Percentiles rank a stretch among this genome's conserved stretches.
Conservation (phyloP, 345 rosid species). For the Camelina hispida region DNA sequence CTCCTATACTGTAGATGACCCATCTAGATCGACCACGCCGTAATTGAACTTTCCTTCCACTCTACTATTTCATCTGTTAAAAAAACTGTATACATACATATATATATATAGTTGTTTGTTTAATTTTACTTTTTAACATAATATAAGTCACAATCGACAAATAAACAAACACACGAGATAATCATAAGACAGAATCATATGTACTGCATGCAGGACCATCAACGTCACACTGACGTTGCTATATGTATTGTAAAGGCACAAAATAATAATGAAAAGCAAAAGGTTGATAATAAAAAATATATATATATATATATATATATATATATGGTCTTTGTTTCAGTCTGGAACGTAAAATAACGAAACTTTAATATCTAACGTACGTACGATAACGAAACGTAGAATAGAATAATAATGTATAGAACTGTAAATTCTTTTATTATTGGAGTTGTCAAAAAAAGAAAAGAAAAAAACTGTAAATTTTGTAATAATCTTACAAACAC, state of each 20-base stretch:
- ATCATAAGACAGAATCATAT: conserved; percentile 14
- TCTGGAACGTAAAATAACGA: neutral
- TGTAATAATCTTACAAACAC: conserved; percentile 26
- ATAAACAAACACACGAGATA: neutral
- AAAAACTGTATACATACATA: no score
- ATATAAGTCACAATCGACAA: conserved; percentile 19
- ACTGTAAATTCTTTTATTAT: no score
- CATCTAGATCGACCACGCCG: neutral
- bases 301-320: no score
- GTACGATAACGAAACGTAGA: conserved; percentile 10
- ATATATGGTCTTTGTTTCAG: conserved; percentile 1
- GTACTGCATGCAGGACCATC: conserved; percentile 28
- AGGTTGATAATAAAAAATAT: conserved; percentile 4
- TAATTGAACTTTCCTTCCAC: neutral
- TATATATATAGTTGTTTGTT: neutral
- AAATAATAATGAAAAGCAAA: neutral
- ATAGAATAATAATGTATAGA: neutral
- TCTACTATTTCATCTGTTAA: neutral
- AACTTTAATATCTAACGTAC: conserved; percentile 13
- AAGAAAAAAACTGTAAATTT: conserved; percentile 16
- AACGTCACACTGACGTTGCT: conserved; percentile 15
- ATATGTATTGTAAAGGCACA: conserved; percentile 5
- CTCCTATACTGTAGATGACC: neutral
- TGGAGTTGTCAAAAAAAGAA: no score
- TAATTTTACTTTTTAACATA: neutral